phyloP scores from a whole-genome alignment of 108 stramenopile species.

The Bacterosira constricta region DNA sequence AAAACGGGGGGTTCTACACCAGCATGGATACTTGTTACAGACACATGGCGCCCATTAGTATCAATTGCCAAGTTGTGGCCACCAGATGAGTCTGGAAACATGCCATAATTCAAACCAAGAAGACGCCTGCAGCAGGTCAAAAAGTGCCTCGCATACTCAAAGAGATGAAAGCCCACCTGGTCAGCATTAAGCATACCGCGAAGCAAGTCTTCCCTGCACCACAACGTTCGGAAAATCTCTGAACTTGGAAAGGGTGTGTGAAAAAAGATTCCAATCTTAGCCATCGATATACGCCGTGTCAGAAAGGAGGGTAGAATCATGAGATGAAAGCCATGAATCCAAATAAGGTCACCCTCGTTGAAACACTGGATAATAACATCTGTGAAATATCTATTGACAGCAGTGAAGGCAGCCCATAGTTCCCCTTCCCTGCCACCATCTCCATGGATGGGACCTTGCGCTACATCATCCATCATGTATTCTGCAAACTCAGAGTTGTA shows the following conservation, averaged over 20 bases:
- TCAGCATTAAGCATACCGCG: conserved; percentile 96
- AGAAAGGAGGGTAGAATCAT: conserved; percentile 96
- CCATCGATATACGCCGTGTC: conserved; percentile 86
- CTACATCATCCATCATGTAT: conserved; percentile 76
- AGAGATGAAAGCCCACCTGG: conserved; percentile 99
- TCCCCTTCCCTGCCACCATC: conserved; percentile 85
- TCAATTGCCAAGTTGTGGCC: conserved; percentile 88
- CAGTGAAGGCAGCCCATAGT: conserved; percentile 89
- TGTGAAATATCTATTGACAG: conserved; percentile 91
- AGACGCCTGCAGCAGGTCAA: conserved; percentile 96
- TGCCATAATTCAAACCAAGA: conserved; percentile 93
- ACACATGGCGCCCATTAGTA: conserved; percentile 93
- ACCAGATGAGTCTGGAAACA: conserved; percentile 89
- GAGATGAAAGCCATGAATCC: conserved; percentile 99
- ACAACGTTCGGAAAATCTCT: conserved; percentile 95
- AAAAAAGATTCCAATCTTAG: conserved; percentile 93
- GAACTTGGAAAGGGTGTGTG: conserved; percentile 99
- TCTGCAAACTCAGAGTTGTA: conserved; percentile 68
- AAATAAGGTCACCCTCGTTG: conserved; percentile 92
- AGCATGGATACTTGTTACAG: conserved; percentile 95
- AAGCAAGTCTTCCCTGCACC: conserved; percentile 93
- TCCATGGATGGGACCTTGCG: conserved; percentile 84
- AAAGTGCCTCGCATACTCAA: conserved; percentile 99
- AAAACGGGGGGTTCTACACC: conserved; percentile 92
- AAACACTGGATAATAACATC: conserved; percentile 85